A percentile compares a stretch with the other conserved stretches of the same genome.
Conservation (phyloP, 495 filamentous ascomycete genomes). For the Xylaria intraflava region DNA sequence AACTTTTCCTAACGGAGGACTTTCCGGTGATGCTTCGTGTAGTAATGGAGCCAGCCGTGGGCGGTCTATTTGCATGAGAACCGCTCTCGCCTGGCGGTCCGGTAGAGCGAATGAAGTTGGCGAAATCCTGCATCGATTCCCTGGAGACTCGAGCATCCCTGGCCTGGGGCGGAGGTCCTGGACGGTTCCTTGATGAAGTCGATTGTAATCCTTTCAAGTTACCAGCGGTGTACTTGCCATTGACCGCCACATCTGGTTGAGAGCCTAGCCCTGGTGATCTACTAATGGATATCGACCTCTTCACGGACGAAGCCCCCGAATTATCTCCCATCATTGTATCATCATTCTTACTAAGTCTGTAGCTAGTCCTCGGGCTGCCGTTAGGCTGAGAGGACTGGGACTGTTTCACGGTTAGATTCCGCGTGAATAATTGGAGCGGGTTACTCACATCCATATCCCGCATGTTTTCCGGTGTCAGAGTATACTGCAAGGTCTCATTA, state of each 20-base stretch:
- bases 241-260: conserved; percentile 31
- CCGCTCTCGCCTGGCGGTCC: conserved; percentile 50
- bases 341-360: conserved; percentile 37
- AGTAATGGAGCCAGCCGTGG: neutral
- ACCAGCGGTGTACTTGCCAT: conserved; percentile 18
- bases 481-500: conserved; percentile 88
- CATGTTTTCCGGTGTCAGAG: conserved; percentile 83
- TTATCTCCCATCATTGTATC: conserved; percentile 28
- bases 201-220: conserved; percentile 25
- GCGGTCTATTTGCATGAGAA: conserved; percentile 13
- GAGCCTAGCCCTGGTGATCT: conserved; percentile 34
- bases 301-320: conserved; percentile 38
- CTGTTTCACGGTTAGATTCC: conserved; percentile 29
- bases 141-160: conserved; percentile 60
- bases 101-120: conserved; percentile 78
- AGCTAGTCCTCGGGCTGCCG: conserved; percentile 30
- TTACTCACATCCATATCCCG: conserved; percentile 71
- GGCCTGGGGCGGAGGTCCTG: conserved; percentile 41
- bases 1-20: conserved; percentile 22
- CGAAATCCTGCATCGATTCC: conserved; percentile 68
- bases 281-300: conserved; percentile 32
- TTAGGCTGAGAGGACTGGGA: conserved; percentile 26
- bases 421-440: neutral
- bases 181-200: conserved; percentile 27
- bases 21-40: conserved; percentile 20